These are phyloP conservation scores for Kluyveromyces marxianus DNA, from an alignment of 1,139 yeast species.

Conservation along the genomic window DNA sequence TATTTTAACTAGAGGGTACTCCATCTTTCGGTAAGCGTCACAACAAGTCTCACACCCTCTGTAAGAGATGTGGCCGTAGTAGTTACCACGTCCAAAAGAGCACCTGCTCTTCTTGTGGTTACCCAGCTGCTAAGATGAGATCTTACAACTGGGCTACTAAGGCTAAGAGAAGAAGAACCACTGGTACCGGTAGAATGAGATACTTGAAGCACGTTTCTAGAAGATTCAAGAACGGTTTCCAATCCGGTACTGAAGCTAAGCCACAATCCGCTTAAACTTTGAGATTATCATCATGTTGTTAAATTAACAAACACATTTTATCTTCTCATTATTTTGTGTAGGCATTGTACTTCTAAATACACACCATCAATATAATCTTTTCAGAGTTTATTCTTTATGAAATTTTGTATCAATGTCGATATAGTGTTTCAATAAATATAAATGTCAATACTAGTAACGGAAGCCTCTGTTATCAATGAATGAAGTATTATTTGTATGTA, in stretches of 20 bases:
- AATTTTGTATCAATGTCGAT: neutral
- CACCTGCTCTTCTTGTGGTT: conserved; percentile 98
- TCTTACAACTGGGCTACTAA: conserved; percentile 98
- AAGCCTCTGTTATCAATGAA: too few relatives aligned
- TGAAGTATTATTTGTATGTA: too few relatives aligned
- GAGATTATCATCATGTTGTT: neutral
- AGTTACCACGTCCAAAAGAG: conserved; percentile 99
- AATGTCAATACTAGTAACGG: too few relatives aligned
- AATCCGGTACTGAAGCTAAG: conserved; percentile 64
- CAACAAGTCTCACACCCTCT: conserved; percentile 99
- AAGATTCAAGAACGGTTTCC: conserved; percentile 99
- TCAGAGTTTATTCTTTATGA: conserved; percentile 5
- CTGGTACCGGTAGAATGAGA: conserved; percentile 99
- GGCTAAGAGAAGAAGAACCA: conserved; percentile 99
- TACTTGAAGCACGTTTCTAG: conserved; percentile 95
- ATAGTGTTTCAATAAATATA: neutral
- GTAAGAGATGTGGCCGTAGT: conserved; percentile 99
- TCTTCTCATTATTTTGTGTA: conserved; percentile 5
- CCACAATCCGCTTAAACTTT: conserved; percentile 37
- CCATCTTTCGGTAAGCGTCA: conserved; percentile 99
- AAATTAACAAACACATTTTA: neutral
- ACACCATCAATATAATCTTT: conserved; percentile 7
- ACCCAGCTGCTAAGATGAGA: conserved; percentile 99
- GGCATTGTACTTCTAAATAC: conserved; percentile 9
- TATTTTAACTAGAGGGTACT: conserved; percentile 77